These are phyloP conservation scores for Chaetomium sp. DNA, from an alignment of 2,329 filamentous ascomycete species.

Conservation along the genomic window DNA sequence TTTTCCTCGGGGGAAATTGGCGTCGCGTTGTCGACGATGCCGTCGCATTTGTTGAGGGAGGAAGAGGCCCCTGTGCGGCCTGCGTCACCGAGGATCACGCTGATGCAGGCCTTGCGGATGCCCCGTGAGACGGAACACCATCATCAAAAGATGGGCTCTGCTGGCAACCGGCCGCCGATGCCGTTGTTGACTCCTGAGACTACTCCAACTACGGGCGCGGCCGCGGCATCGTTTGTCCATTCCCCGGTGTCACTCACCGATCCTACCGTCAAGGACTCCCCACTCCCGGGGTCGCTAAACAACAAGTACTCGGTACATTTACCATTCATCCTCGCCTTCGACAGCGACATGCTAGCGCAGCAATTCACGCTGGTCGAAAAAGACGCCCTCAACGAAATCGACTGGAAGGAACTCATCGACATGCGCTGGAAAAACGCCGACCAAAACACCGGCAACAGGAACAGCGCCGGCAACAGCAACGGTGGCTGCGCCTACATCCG, in stretches of 20 bases:
- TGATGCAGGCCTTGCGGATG: constrained; percentile 41
- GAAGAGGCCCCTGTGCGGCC: constrained; percentile 25
- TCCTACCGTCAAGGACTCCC: constrained; percentile 25
- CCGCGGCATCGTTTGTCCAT: constrained; percentile 30
- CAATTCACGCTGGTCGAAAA: constrained; percentile 84
- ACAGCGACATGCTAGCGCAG: constrained; percentile 70
- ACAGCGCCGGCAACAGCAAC: too few species aligned
- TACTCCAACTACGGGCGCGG: constrained; percentile 38
- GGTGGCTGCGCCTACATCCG: constrained; percentile 41
- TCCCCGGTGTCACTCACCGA: constrained; percentile 28
- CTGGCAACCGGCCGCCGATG: too few species aligned
- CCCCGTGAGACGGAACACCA: constrained; percentile 32
- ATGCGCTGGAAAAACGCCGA: constrained; percentile 72
- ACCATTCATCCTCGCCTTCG: constrained; percentile 75
- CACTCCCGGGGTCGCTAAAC: constrained; percentile 18
- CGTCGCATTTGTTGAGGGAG: constrained; percentile 31
- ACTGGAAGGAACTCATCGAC: constrained; percentile 81
- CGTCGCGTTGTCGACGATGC: constrained; percentile 31
- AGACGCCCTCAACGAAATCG: constrained; percentile 76
- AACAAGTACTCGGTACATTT: constrained; percentile 53
- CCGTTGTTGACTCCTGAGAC: constrained; percentile 38
- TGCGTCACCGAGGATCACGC: constrained; percentile 42
- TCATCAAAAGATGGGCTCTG: too few species aligned
- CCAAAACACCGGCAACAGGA: constrained; percentile 33
- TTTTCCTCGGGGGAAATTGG: constrained; percentile 26